A percentile compares a stretch with the other conserved stretches of the same genome.
phyloP scores from a whole-genome alignment of 179 eudicot species.

The Silene vulgaris region DNA sequence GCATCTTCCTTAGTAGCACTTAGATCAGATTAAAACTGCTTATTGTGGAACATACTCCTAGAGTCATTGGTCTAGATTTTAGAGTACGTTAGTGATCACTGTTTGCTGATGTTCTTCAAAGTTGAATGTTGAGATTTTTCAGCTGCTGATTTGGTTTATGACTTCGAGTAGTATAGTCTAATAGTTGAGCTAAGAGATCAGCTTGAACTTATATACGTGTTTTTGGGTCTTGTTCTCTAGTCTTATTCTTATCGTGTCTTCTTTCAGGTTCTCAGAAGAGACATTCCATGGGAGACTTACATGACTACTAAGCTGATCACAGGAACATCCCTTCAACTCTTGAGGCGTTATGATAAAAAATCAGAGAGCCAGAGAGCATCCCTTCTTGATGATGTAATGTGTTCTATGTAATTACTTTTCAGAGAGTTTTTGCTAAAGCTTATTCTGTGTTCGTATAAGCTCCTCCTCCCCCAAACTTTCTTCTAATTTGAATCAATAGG shows the following conservation, averaged over 20 bases:
- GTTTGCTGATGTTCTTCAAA: background rate
- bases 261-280: conserved; percentile 70
- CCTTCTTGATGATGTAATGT: conserved; percentile 76
- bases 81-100: background rate
- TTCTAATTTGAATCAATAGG: background rate
- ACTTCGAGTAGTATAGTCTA: background rate
- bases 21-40: background rate
- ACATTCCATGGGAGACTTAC: conserved; percentile 98
- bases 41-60: background rate
- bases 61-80: too few relatives aligned
- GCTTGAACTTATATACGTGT: conserved; percentile 10
- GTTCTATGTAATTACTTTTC: conserved; percentile 2
- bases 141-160: background rate
- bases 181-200: background rate
- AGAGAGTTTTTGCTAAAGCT: background rate
- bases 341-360: conserved; percentile 83
- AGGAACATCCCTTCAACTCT: conserved; percentile 81
- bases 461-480: background rate
- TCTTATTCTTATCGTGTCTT: conserved; percentile 16
- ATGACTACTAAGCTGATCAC: conserved; percentile 88
- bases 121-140: background rate
- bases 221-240: background rate
- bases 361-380: conserved; percentile 67
- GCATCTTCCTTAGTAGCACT: background rate
- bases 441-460: background rate